Evolutionary conservation across 768 basidiomycete species (phyloP).

Genomic region (Rhizopogon rudus): DNA sequence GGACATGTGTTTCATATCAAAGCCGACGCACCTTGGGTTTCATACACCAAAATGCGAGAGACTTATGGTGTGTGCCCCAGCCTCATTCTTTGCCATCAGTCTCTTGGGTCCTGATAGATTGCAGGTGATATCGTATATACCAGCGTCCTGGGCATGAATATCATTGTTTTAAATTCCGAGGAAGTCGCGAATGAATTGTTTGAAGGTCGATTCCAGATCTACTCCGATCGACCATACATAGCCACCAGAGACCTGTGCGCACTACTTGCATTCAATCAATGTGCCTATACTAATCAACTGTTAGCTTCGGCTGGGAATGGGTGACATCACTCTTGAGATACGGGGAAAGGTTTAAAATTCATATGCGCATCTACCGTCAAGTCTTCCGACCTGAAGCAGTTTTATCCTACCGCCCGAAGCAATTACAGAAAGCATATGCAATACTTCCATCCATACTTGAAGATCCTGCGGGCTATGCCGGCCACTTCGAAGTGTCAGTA

Average conservation of each 20-base stretch:
- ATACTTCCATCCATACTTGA: background rate
- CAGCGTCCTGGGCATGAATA: too few species aligned
- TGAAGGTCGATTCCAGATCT: too few species aligned
- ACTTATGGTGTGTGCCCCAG: too few species aligned
- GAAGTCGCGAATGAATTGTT: too few species aligned
- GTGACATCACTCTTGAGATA: conserved; percentile 3
- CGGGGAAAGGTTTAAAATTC: background rate
- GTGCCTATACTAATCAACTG: too few species aligned
- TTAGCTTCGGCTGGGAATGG: conserved; percentile 19
- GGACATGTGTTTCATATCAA: conserved; percentile 43
- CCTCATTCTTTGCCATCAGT: too few species aligned
- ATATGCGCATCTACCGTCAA: background rate
- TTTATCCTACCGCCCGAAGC: background rate
- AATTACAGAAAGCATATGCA: background rate
- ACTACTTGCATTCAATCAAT: too few species aligned
- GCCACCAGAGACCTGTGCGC: too few species aligned
- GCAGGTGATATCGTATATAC: too few species aligned
- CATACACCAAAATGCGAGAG: conserved; percentile 23
- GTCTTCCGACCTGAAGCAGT: background rate
- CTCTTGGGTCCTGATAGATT: too few species aligned
- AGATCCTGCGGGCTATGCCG: background rate
- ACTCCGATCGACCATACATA: too few species aligned
- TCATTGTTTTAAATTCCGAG: too few species aligned
- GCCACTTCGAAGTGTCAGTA: conserved; percentile 16
- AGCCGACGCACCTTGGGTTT: conserved; percentile 21